Evolutionary conservation across 192 early-diverging fungal genomes (phyloP), one percentile per base, ranked within the genome.

Genomic region (Umbelopsis sp.): DNA sequence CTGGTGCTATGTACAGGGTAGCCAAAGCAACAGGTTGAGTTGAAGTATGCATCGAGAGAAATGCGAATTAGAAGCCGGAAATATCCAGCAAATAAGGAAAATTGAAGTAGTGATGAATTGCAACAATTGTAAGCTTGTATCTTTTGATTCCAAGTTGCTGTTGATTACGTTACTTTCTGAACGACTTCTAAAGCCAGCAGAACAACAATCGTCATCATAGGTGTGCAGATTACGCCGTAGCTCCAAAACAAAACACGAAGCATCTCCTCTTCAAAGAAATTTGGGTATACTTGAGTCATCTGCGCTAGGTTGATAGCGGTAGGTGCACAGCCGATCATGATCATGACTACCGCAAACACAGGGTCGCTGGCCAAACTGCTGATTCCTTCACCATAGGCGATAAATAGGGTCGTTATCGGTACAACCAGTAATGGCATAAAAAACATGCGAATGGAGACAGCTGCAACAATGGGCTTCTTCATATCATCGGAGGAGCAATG

Each of bases 291-390:
- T 77, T 89, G 88, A 50, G 86, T 84, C 22, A 91, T 85, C n/a
- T 90, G 90, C 17, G 87, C 85, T 26, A 91, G 80, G 44, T 90
- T 91, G 66, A 93, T 87, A 0, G 91, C 91, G 2, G 91, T 89
- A 3, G 91, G 91, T 17, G 85, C 86, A 41, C 84, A 81, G 0
- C 85, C 85, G 38, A 93, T 65, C 16, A 93, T 76, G 6, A 93
- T 80, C 62, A 91, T 77, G 32, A 84, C 81, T 49, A 90, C 69
- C 1, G 87, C 78, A 65, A 91, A 90, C 16, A 90, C 84, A 0
- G 91, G 91, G 65, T 93, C 91, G 36, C 72, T 74, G 14, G 73
- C 80, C 67, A 89, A 76, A 62, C 83, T 78, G 0, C 88, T 77
- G 0, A 65, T 68, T 12, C 41, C 44, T 36, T 65, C 44, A 29